These are phyloP conservation scores for Coemansia sp. DNA, from an alignment of 192 early-diverging fungal genomes.

Conservation along the genomic window DNA sequence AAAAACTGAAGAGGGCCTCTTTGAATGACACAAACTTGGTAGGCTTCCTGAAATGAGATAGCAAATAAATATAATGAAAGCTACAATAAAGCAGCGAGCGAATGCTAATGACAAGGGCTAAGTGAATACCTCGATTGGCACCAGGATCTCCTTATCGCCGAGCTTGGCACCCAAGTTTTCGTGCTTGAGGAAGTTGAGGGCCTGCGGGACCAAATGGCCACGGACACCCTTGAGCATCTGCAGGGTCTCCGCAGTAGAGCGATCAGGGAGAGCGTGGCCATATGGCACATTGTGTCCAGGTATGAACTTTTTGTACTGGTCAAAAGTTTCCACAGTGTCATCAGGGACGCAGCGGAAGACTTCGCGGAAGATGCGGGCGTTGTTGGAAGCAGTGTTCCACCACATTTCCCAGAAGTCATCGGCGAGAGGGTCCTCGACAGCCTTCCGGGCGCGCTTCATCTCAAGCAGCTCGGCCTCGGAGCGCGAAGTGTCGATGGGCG, in stretches of 20 bases:
- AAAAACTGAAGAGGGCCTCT: too few relatives aligned
- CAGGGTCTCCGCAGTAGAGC: slow-evolving; percentile 23
- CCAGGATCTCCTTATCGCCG: slow-evolving; percentile 49
- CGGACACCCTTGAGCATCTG: slow-evolving; percentile 36
- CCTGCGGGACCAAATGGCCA: slow-evolving; percentile 52
- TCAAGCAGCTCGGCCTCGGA: slow-evolving; percentile 17
- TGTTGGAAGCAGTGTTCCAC: slow-evolving; percentile 61
- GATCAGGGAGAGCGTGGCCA: slow-evolving; percentile 39
- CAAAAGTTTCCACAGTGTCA: slow-evolving; percentile 68
- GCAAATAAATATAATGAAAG: too few relatives aligned
- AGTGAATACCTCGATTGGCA: slow-evolving; percentile 54
- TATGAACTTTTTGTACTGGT: slow-evolving; percentile 55
- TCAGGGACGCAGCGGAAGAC: slow-evolving; percentile 88
- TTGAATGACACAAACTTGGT: too few relatives aligned
- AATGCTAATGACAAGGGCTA: slow-evolving; percentile 6
- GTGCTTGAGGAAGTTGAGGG: slow-evolving; percentile 50
- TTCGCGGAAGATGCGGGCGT: slow-evolving; percentile 71
- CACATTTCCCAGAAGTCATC: slow-evolving; percentile 65
- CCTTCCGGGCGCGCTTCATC: slow-evolving; percentile 2
- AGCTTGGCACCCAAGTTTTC: slow-evolving; percentile 55
- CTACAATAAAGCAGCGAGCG: not conserved
- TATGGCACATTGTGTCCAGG: slow-evolving; percentile 41
- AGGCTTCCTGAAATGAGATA: too few relatives aligned
- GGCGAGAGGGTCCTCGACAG: slow-evolving; percentile 67
- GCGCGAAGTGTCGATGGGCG: slow-evolving; percentile 29